Evolutionary conservation across 176 grass and related monocot species (phyloP).

Genomic region (Ananas comosus): DNA sequence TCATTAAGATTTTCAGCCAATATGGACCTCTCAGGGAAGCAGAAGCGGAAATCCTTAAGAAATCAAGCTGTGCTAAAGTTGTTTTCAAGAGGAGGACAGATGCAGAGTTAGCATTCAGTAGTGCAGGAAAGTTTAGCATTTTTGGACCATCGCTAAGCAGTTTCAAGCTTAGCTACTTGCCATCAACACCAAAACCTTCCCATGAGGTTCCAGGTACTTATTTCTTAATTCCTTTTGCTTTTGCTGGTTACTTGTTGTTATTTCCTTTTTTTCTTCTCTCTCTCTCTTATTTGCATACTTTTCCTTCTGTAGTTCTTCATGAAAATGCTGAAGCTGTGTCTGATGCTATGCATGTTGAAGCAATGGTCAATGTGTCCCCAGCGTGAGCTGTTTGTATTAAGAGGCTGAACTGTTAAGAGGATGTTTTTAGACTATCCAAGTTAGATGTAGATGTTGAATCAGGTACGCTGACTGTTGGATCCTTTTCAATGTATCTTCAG

Average conservation of each 20-base stretch:
- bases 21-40: slow-evolving; percentile 40
- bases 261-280: background rate
- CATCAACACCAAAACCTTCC: slow-evolving; percentile 18
- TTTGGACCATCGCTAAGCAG: slow-evolving; percentile 46
- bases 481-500: slow-evolving; percentile 1
- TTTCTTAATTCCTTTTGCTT: background rate
- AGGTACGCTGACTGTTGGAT: background rate
- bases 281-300: background rate
- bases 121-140: slow-evolving; percentile 32
- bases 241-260: background rate
- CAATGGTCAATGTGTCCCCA: background rate
- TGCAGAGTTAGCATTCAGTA: slow-evolving; percentile 42
- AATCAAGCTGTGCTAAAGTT: slow-evolving; percentile 35
- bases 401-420: background rate
- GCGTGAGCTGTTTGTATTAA: background rate
- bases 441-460: background rate
- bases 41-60: slow-evolving; percentile 39
- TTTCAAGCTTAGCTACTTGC: slow-evolving; percentile 41
- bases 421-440: background rate
- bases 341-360: background rate
- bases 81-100: slow-evolving; percentile 41
- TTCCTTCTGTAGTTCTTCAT: background rate
- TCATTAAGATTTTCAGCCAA: slow-evolving; percentile 46
- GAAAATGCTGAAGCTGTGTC: slow-evolving; percentile 1
- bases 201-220: slow-evolving; percentile 7